These are phyloP conservation scores for Colletotrichum cuscutae DNA, from an alignment of 2,329 filamentous ascomycete species.

Conservation along the genomic window DNA sequence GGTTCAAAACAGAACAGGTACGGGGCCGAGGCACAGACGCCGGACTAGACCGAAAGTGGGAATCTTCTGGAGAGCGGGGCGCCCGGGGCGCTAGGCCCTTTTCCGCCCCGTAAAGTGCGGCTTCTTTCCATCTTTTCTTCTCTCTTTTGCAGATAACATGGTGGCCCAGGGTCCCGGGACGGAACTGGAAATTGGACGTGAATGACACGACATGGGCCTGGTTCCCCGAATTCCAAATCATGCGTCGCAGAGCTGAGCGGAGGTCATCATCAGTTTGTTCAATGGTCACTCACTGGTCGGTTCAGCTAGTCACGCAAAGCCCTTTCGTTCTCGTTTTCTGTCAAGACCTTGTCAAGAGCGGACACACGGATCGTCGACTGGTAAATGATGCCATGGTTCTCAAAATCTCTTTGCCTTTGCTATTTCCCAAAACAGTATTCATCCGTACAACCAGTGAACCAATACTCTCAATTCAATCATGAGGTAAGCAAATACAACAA, in stretches of 20 bases:
- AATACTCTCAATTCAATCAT: too few relatives aligned
- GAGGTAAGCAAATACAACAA: background rate
- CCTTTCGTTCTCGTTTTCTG: background rate
- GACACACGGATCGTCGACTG: background rate
- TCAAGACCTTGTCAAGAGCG: background rate
- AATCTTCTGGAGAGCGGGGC: slow-evolving; percentile 1
- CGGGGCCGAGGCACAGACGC: slow-evolving; percentile 16
- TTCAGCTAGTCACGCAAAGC: too few relatives aligned
- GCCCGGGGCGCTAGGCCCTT: background rate
- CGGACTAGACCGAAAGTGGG: slow-evolving; percentile 23
- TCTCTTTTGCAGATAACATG: background rate
- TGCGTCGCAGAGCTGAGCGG: background rate
- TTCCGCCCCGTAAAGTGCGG: background rate
- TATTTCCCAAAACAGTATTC: background rate
- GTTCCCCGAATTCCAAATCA: slow-evolving; percentile 25
- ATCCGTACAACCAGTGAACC: too few relatives aligned
- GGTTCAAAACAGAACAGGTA: background rate
- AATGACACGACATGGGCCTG: background rate
- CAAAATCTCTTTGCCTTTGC: background rate
- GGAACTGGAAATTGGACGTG: background rate
- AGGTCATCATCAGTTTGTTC: background rate
- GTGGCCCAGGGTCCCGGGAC: background rate
- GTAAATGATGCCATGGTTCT: background rate
- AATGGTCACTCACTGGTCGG: too few relatives aligned
- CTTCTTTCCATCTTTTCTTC: background rate